Evolutionary conservation across 495 filamentous ascomycete species (phyloP).

Genomic region (Penicillium longicatenatum): DNA sequence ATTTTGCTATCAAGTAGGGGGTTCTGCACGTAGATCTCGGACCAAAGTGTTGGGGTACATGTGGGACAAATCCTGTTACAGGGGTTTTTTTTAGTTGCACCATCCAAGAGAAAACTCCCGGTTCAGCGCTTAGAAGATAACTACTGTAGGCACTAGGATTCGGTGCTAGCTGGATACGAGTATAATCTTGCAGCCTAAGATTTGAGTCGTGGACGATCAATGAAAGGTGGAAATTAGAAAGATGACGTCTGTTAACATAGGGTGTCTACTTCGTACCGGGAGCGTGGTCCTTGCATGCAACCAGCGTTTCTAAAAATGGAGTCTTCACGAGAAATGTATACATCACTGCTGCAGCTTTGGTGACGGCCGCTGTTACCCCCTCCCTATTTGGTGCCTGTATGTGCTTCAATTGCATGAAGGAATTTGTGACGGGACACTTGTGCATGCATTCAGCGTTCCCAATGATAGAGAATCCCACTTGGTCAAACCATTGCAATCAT

Average conservation of each 20-base stretch:
- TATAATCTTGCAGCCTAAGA: neutral
- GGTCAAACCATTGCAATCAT: neutral
- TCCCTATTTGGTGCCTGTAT: neutral
- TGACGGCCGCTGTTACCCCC: neutral
- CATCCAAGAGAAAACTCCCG: neutral
- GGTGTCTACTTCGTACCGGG: neutral
- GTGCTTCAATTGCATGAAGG: neutral
- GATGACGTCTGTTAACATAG: neutral
- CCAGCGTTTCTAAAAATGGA: conserved; percentile 7
- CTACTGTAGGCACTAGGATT: neutral
- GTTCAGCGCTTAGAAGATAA: neutral
- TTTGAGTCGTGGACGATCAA: neutral
- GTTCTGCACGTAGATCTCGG: neutral
- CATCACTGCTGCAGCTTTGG: neutral
- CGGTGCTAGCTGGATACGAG: neutral
- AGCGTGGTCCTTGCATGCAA: conserved; percentile 1
- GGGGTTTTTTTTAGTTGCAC: neutral
- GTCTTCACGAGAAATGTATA: conserved; percentile 1
- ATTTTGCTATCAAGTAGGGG: neutral
- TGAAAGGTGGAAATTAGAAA: neutral
- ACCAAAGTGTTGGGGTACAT: conserved; percentile 1
- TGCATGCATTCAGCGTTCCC: neutral
- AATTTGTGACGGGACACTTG: neutral
- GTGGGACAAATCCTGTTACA: neutral
- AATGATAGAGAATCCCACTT: neutral